Percentiles rank a stretch among this genome's conserved stretches.
Conservation (phyloP, 441 rosid species). For the Lagerstroemia fauriei region DNA sequence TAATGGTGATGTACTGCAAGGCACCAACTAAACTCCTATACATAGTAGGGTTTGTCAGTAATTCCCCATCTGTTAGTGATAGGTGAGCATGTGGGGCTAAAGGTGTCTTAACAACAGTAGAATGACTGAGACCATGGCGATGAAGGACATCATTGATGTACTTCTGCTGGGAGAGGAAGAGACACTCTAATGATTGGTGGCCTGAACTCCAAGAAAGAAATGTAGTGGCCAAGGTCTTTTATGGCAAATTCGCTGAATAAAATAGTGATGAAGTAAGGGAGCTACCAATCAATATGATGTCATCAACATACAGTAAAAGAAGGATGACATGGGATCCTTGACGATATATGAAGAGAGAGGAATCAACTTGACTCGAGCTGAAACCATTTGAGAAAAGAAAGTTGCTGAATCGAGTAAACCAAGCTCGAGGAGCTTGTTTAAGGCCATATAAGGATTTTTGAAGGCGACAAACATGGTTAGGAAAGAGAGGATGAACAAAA, state of each 20-base stretch:
- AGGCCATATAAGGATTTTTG: too few relatives aligned
- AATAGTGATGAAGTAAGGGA: background rate
- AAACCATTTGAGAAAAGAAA: too few relatives aligned
- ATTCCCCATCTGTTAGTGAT: background rate
- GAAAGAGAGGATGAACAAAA: too few relatives aligned
- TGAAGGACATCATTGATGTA: background rate
- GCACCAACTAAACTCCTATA: background rate
- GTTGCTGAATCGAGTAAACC: too few relatives aligned
- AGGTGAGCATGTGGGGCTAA: background rate
- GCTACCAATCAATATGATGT: background rate
- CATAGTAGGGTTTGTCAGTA: background rate
- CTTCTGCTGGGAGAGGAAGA: background rate
- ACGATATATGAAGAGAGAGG: too few relatives aligned
- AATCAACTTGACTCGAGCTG: too few relatives aligned
- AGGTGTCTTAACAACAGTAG: background rate
- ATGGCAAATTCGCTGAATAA: background rate
- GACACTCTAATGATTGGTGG: background rate
- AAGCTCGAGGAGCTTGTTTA: too few relatives aligned
- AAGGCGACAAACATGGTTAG: too few relatives aligned
- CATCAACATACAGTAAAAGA: background rate
- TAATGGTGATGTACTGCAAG: background rate
- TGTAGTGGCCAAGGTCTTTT: background rate
- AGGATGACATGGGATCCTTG: too few relatives aligned
- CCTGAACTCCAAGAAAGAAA: background rate
- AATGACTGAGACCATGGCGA: background rate